Base-by-base conservation (phyloP, 805 yeast species). In the Saccharomycopsis oosterbeekiorum region DNA sequence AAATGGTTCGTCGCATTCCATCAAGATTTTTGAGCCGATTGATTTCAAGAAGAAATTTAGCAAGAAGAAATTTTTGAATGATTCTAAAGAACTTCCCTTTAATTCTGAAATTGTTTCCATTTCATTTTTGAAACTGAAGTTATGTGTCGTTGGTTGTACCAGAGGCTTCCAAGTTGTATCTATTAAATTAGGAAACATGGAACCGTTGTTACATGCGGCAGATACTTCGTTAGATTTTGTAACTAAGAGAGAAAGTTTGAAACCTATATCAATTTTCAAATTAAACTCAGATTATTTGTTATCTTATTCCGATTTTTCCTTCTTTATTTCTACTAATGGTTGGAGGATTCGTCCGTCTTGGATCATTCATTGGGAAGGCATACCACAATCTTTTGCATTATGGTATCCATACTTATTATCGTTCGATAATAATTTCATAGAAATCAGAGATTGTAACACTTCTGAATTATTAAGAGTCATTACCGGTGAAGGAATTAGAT, bases 201-300 rank as follows among this genome's bases (percentile, higher is more conserved):
- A 94, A 73, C 84, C 94, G 10, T 80, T 94, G 58, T 77, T 94
- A 68, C 98, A 94, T 74, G 97, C 97, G n/a, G 99, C 98, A 0
- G 99, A 94, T 70, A 96, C 98, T 0, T 90, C 97, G 19, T 78
- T 94, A 59, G 99, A 94, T 69, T 94, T 94, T 76, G 97, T 94
- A 14, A 89, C 84, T 62, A 88, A 83, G 63, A 78, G 87, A 63
- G 96, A 90, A 71, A 83, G 84, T 1, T 80, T 93, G 64, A 88
- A 89, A 68, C 99, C 99, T 19, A 82, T 91, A 72, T 91, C 96
- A 4, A 90, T 94, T 63, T 96, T 93, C 71, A 82, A 97, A 64
- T 84, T 94, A 62, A 94, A 93, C 62, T 84, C 86, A 60, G 94
- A 92, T 74, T 94, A 93, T 71, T 75, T 94, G 68, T 80, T 94